A percentile compares a stretch with the other conserved stretches of the same genome.
These are phyloP conservation scores for Talaromyces sp. DNA, from an alignment of 2,329 filamentous ascomycete genomes.

Conservation along the genomic window DNA sequence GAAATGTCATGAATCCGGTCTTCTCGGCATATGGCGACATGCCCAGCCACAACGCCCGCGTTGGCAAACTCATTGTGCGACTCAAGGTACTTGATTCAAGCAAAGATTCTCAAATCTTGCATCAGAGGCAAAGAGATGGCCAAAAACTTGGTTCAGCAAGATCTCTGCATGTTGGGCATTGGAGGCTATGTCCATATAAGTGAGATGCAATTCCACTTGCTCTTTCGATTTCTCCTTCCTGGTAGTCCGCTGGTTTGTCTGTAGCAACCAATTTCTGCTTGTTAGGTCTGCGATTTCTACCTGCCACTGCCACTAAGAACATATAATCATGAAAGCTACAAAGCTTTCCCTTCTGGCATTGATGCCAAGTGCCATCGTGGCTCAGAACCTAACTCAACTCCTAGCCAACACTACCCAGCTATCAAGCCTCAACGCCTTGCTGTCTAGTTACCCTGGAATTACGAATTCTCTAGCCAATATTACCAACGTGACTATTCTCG, in stretches of 20 bases:
- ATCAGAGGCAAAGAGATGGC: conserved; percentile 13
- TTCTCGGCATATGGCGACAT: background rate
- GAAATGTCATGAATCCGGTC: conserved; percentile 9
- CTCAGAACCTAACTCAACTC: conserved; percentile 13
- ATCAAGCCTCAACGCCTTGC: conserved; percentile 12
- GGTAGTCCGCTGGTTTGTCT: background rate
- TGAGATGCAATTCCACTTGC: background rate
- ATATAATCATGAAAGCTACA: conserved; percentile 1
- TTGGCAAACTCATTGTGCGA: conserved; percentile 4
- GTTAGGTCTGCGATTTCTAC: background rate
- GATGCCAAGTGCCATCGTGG: conserved; percentile 1
- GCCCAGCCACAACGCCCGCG: background rate
- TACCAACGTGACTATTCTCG: conserved; percentile 16
- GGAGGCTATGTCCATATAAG: background rate
- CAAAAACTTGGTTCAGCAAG: conserved; percentile 4
- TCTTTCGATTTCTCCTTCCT: background rate
- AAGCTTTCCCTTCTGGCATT: conserved; percentile 7
- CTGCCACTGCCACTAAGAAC: background rate
- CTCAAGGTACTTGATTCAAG: background rate
- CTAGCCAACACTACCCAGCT: conserved; percentile 12
- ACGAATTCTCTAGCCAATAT: background rate
- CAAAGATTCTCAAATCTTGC: conserved; percentile 1
- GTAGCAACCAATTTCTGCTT: background rate
- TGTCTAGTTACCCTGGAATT: conserved; percentile 6
- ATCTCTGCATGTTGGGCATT: background rate